These are phyloP conservation scores for Tuber magnatum DNA, from an alignment of 495 filamentous ascomycete species.

Conservation along the genomic window DNA sequence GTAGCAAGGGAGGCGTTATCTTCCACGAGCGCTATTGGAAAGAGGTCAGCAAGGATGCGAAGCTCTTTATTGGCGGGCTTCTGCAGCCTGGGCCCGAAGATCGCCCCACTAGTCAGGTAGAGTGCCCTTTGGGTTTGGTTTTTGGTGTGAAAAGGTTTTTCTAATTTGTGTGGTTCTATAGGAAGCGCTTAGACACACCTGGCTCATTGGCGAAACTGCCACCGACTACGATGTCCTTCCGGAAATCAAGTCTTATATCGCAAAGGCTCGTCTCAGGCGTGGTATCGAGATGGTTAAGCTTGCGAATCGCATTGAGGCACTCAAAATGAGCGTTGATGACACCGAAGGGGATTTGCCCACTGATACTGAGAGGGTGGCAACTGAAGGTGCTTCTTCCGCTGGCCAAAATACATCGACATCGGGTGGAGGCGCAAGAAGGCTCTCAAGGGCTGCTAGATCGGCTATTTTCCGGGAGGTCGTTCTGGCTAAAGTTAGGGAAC, in stretches of 20 bases:
- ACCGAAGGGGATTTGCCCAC: conserved; percentile 62
- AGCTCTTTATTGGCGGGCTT: conserved; percentile 81
- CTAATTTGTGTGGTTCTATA: conserved; percentile 36
- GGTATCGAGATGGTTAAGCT: conserved; percentile 97
- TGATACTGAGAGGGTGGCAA: conserved; percentile 55
- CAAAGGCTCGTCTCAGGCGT: conserved; percentile 78
- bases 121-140: conserved; percentile 23
- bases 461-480: conserved; percentile 98
- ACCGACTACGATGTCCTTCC: conserved; percentile 94
- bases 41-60: conserved; percentile 91
- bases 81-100: conserved; percentile 71
- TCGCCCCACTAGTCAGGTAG: conserved; percentile 68
- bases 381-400: conserved; percentile 37
- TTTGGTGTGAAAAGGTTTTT: background rate
- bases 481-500: conserved; percentile 86
- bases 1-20: conserved; percentile 75
- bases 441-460: conserved; percentile 71
- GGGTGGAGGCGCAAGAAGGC: conserved; percentile 62
- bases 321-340: conserved; percentile 93
- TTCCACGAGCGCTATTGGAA: conserved; percentile 99
- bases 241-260: conserved; percentile 91
- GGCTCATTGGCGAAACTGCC: conserved; percentile 85
- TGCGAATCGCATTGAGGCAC: conserved; percentile 89
- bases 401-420: conserved; percentile 34
- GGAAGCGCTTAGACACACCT: conserved; percentile 74